A percentile compares a stretch with the other conserved stretches of the same genome.
Evolutionary conservation across 2,329 filamentous ascomycete genomes (phyloP).

Genomic region (Aspergillus sp.): DNA sequence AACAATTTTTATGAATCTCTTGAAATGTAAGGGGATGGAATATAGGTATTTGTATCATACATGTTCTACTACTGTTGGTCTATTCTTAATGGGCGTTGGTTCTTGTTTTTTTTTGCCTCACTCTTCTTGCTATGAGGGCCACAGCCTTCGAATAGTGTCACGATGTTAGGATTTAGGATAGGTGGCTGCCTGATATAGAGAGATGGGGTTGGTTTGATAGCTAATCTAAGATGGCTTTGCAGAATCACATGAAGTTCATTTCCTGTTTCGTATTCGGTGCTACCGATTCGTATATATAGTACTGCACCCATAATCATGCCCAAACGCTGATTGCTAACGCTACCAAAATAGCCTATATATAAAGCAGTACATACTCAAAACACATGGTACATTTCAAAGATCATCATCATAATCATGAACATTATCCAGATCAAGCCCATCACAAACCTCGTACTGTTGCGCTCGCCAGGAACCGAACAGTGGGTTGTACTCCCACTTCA

Average conservation of each 20-base stretch:
- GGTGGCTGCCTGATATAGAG: not conserved
- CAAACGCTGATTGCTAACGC: not conserved
- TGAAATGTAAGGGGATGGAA: not conserved
- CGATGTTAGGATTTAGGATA: not conserved
- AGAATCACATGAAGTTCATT: not conserved
- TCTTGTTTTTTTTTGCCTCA: not conserved
- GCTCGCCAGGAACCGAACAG: constrained; percentile 45
- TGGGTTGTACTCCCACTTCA: constrained; percentile 38
- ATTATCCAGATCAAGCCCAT: constrained; percentile 42
- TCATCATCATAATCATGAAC: constrained; percentile 25
- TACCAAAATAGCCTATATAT: constrained; percentile 5
- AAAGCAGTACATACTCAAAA: constrained; percentile 5
- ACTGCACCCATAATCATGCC: not conserved
- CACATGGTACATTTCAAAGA: constrained; percentile 17
- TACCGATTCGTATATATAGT: not conserved
- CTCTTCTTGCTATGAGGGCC: not conserved
- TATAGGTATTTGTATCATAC: not conserved
- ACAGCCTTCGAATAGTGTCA: not conserved
- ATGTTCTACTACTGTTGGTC: not conserved
- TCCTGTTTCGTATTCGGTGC: not conserved
- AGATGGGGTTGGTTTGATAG: not conserved
- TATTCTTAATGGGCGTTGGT: not conserved
- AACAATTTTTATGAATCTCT: not conserved
- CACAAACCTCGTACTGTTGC: constrained; percentile 41
- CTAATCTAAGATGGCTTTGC: not conserved